Base-by-base conservation (phyloP, 2,329 filamentous ascomycete genomes). In the Scedosporium boydii region DNA sequence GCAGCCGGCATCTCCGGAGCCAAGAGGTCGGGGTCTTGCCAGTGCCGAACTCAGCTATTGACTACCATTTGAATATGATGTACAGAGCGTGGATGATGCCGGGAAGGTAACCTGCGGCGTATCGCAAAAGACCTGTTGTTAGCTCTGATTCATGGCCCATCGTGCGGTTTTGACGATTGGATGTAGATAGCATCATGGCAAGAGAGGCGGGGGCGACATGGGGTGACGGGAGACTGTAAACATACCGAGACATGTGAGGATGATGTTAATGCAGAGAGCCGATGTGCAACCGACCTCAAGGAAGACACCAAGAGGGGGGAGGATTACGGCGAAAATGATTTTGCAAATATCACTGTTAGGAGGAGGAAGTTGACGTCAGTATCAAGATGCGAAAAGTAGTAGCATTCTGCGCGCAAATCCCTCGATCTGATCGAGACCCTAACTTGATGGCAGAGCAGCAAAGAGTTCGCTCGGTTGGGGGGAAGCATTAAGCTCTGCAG, bases 21-120 rank as follows among this genome's bases (percentile, higher is more conserved):
- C 56, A 58, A 38, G 29, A 38, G 16, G 16, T 44, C 21, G 23
- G 38, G 34, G 9, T 38, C 38, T 58, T 34, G 27, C 34, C 55
- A 41, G 55, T n/a, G 23, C 55, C 55, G 55, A 41, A 58, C 55
- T 38, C 55, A 58, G 34, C 55, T 16, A n/a, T 27, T 16, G 61
- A 27, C 68, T 91, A 96, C 75, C 92, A 93, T 78, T 93, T 95
- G 71, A 95, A 82, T 69, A 96, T 95, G 72, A 96, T 93, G 83
- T 95, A 96, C 80, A 96, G 79, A 65, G 92, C 92, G 81, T 96
- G 92, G 76, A 96, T 91, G 79, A 96, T 93, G 76, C 91, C 90
- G 67, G 88, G 89, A 71, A 93, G 83, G 73, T 82, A 82, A 72
- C 78, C 78, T 80, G 60, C 42, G 21, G n/a, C 18, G 42, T 26